Conservation (phyloP, 2,329 filamentous ascomycete species). For the Fusarium sp. region DNA sequence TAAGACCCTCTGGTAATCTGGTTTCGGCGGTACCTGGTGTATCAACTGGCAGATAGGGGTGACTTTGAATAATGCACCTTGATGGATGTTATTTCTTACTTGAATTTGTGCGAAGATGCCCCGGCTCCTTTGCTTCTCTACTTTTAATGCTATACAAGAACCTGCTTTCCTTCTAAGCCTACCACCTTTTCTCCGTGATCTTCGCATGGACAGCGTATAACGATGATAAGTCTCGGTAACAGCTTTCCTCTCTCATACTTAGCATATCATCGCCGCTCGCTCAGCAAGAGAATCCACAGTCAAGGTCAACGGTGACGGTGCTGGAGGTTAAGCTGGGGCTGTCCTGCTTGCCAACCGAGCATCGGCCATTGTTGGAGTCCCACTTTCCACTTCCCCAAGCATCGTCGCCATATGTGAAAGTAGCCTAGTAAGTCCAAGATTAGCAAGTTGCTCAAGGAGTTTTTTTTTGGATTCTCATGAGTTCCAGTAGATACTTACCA, state of each 20-base stretch:
- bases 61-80: neutral
- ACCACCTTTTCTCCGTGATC: neutral
- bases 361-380: constrained; percentile 3
- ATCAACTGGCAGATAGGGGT: neutral
- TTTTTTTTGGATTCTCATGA: accelerated
- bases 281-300: neutral
- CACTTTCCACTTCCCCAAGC: constrained; percentile 7
- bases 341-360: constrained; percentile 5
- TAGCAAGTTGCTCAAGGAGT: neutral
- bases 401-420: constrained; percentile 5
- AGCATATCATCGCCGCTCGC: too few relatives aligned
- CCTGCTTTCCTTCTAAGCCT: neutral
- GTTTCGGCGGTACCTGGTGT: neutral
- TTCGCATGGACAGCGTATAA: neutral
- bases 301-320: neutral
- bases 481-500: neutral
- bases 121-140: too few relatives aligned
- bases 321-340: neutral
- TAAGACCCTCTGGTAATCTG: neutral
- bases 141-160: too few relatives aligned
- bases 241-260: accelerated
- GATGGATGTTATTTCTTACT: neutral
- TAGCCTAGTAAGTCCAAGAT: neutral
- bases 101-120: accelerated
- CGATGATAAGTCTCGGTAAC: neutral